phyloP scores from a whole-genome alignment of 129 eudicot species.

The Pseudognaphalium luteoalbum region DNA sequence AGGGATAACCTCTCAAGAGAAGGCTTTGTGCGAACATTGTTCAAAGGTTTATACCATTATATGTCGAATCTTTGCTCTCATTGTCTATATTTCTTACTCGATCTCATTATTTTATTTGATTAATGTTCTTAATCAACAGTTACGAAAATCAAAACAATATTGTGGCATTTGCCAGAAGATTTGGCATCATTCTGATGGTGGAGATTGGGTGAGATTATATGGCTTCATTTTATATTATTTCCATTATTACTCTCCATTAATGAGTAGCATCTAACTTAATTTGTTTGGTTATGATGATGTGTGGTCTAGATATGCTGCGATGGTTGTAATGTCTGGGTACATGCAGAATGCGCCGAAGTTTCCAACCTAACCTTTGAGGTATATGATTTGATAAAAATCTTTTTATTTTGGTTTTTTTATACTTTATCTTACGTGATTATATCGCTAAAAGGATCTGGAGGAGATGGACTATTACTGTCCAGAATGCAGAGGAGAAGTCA shows the following conservation, averaged over 20 bases:
- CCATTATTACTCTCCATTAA: background rate
- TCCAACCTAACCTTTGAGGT: constrained; percentile 67
- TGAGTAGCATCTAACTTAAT: constrained; percentile 5
- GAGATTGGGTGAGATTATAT: constrained; percentile 70
- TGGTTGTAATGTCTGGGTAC: constrained; percentile 99
- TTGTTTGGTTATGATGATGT: background rate
- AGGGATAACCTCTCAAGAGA: constrained; percentile 36
- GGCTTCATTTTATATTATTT: constrained; percentile 6
- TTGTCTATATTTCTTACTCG: background rate
- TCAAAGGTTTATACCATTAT: constrained; percentile 47
- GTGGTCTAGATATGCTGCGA: constrained; percentile 80
- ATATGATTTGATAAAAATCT: constrained; percentile 21
- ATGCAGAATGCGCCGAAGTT: constrained; percentile 81
- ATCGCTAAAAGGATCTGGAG: constrained; percentile 53
- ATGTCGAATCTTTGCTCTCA: constrained; percentile 5
- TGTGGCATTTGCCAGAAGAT: constrained; percentile 90
- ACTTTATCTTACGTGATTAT: constrained; percentile 14
- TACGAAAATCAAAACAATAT: constrained; percentile 80
- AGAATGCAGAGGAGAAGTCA: constrained; percentile 58
- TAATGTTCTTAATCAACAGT: constrained; percentile 36
- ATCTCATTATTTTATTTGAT: background rate
- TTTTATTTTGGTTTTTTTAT: background rate
- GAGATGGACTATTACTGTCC: constrained; percentile 76
- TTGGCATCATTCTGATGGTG: constrained; percentile 99
- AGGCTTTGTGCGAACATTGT: constrained; percentile 58